Evolutionary conservation across 2,329 filamentous ascomycete genomes (phyloP).

Genomic region (Cercospora sp.): DNA sequence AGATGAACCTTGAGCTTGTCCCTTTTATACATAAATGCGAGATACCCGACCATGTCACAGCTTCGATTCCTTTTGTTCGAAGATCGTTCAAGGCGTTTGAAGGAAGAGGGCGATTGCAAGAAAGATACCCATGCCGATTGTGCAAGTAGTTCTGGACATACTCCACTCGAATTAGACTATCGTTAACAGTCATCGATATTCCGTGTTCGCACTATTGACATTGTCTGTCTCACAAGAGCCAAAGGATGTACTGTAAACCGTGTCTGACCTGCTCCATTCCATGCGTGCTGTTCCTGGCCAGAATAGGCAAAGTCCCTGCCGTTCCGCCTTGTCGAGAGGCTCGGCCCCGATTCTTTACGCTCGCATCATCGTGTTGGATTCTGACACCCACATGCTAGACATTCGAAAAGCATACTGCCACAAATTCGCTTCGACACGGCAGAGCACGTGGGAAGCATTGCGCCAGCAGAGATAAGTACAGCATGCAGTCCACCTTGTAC

Average conservation of each 20-base stretch:
- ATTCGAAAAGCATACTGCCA: neutral
- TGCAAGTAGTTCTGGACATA: conserved; percentile 4
- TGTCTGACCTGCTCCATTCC: conserved; percentile 1
- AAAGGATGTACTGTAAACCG: neutral
- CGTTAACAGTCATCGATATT: neutral
- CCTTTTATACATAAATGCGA: conserved; percentile 6
- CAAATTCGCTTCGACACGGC: neutral
- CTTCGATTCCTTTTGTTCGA: conserved; percentile 12
- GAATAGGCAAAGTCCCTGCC: neutral
- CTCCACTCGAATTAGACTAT: conserved; percentile 10
- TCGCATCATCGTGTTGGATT: neutral
- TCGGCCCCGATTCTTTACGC: neutral
- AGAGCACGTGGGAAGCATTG: neutral
- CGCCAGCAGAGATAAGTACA: conserved; percentile 13
- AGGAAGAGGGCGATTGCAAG: conserved; percentile 1
- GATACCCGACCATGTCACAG: conserved; percentile 11
- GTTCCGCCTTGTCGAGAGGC: neutral
- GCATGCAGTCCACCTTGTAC: conserved; percentile 5
- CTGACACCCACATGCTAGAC: conserved; percentile 4
- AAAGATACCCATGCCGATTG: conserved; percentile 11
- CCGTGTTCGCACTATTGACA: neutral
- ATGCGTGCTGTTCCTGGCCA: neutral
- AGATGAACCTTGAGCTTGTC: conserved; percentile 8
- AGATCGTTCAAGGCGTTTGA: neutral
- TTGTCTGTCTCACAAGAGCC: conserved; percentile 1